A percentile compares a stretch with the other conserved stretches of the same genome.
Evolutionary conservation across 768 basidiomycete species (phyloP).

Genomic region (Podaxis mareebaensis): DNA sequence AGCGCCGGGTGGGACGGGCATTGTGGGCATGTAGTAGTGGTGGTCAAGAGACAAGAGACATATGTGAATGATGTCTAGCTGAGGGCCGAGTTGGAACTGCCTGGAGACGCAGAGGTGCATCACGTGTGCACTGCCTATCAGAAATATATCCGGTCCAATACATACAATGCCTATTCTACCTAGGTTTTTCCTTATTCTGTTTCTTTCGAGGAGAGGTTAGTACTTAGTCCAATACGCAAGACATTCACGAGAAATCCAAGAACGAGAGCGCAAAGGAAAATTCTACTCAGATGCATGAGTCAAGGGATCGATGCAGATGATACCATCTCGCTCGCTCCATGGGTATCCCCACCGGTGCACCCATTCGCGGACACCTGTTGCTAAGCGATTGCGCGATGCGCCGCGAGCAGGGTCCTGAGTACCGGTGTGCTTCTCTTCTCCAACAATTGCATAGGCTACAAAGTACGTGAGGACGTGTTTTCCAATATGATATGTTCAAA

Average conservation of each 20-base stretch:
- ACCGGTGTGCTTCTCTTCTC: constrained; percentile 95
- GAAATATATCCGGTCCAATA: constrained; percentile 9
- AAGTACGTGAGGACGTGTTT: constrained; percentile 14
- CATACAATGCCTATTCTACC: not conserved
- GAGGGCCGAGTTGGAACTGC: constrained; percentile 5
- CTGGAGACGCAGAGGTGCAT: constrained; percentile 6
- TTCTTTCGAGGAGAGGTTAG: constrained; percentile 10
- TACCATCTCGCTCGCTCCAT: constrained; percentile 91
- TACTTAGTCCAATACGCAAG: constrained; percentile 6
- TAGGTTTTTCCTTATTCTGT: constrained; percentile 4
- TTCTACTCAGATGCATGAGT: constrained; percentile 61
- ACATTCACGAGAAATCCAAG: not conserved
- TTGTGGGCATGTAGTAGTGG: constrained; percentile 1
- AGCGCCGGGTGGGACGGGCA: not conserved
- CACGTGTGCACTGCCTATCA: constrained; percentile 9
- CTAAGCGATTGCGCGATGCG: constrained; percentile 79
- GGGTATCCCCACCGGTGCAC: constrained; percentile 94
- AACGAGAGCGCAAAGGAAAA: constrained; percentile 1
- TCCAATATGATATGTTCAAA: constrained; percentile 8
- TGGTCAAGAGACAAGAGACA: constrained; percentile 13
- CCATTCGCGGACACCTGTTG: constrained; percentile 88
- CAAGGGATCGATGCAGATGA: constrained; percentile 84
- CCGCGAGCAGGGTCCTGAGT: constrained; percentile 84
- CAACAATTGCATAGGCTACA: constrained; percentile 84
- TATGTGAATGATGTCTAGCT: not conserved